Percentiles rank a stretch among this genome's conserved stretches.
Evolutionary conservation across 148 eudicot genomes (phyloP).

Genomic region (Vaccinium corymbosum): DNA sequence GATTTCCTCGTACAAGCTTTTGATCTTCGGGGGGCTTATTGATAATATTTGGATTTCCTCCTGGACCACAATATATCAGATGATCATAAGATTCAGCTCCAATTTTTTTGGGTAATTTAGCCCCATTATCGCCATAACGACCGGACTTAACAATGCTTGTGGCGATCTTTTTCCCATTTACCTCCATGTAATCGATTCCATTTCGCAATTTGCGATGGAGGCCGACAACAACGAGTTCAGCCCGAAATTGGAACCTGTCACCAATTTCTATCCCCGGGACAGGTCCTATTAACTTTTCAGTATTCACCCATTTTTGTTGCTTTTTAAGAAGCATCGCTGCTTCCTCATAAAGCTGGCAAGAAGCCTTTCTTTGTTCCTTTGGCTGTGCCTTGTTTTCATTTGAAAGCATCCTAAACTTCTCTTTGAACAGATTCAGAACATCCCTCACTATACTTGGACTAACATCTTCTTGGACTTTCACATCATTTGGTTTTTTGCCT

Average conservation of each 20-base stretch:
- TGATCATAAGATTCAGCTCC: conserved; percentile 15
- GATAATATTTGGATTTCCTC: conserved; percentile 28
- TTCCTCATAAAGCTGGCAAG: neutral
- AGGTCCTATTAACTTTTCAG: conserved; percentile 23
- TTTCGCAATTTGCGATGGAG: conserved; percentile 32
- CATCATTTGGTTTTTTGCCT: neutral
- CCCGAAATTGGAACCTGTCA: conserved; percentile 38
- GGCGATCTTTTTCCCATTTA: conserved; percentile 29
- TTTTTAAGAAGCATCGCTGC: conserved; percentile 25
- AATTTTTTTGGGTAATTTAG: too few relatives aligned
- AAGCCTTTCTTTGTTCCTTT: neutral
- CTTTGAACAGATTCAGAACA: conserved; percentile 18
- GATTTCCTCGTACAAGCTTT: conserved; percentile 42
- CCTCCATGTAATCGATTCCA: conserved; percentile 43
- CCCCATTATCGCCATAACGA: conserved; percentile 29
- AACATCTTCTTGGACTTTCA: neutral
- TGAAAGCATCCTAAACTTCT: neutral
- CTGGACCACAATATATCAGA: conserved; percentile 45
- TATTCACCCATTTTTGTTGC: conserved; percentile 19
- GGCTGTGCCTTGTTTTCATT: neutral
- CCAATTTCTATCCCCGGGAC: conserved; percentile 51
- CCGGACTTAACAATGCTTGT: conserved; percentile 50
- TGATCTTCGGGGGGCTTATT: conserved; percentile 40
- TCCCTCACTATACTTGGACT: conserved; percentile 21
- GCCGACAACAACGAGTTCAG: conserved; percentile 44